phyloP scores from a whole-genome alignment of 257 asterid species.

The Penstemon newberryi region DNA sequence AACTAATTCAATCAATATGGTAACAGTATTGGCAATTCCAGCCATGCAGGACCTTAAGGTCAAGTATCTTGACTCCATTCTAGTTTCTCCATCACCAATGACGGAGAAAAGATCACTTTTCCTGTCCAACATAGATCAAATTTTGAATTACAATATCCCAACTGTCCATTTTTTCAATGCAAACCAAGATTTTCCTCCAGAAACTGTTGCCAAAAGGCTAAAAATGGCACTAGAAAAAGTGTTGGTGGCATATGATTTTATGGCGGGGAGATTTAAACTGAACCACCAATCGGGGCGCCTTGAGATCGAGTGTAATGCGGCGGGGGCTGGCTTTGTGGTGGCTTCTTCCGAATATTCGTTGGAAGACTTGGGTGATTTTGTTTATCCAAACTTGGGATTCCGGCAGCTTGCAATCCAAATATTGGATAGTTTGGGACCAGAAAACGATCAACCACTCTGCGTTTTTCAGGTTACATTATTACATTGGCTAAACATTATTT shows the following conservation, averaged over 20 bases:
- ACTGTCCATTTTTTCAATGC: constrained; percentile 42
- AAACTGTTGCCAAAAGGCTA: constrained; percentile 26
- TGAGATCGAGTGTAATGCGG: constrained; percentile 41
- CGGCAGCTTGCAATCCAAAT: constrained; percentile 32
- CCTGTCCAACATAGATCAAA: constrained; percentile 44
- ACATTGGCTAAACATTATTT: no score
- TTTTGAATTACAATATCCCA: constrained; percentile 39
- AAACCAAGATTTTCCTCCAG: constrained; percentile 33
- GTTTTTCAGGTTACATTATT: constrained; percentile 35
- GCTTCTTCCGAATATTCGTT: constrained; percentile 40
- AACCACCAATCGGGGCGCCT: constrained; percentile 33
- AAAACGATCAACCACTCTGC: constrained; percentile 43
- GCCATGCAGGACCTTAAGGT: constrained; percentile 39
- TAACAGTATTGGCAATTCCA: constrained; percentile 18
- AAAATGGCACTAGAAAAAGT: constrained; percentile 31
- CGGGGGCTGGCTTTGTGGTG: constrained; percentile 38
- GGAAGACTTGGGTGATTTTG: constrained; percentile 43
- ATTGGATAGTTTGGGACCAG: constrained; percentile 25
- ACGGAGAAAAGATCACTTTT: constrained; percentile 31
- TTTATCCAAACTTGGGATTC: constrained; percentile 46
- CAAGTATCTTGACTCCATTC: constrained; percentile 30
- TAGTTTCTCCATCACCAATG: constrained; percentile 35
- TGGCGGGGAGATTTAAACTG: constrained; percentile 44
- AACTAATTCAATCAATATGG: constrained; percentile 22
- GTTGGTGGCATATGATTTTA: constrained; percentile 37